phyloP scores from a whole-genome alignment of 1,284 basidiomycete genomes.

The Malassezia sympodialis region DNA sequence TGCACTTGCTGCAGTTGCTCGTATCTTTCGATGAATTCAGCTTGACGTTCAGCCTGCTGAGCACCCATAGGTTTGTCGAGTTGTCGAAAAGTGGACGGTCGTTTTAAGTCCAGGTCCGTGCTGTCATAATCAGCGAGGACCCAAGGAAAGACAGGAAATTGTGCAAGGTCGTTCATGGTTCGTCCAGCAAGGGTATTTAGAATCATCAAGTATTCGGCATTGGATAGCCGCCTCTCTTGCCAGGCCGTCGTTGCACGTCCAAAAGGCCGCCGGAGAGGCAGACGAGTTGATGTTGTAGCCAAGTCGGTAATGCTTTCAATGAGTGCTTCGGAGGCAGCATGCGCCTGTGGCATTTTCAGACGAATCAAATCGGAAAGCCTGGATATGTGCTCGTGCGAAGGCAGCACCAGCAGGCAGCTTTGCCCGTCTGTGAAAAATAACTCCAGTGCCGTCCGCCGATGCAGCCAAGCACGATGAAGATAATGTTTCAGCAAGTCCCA shows the following conservation, averaged over 20 bases:
- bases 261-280: slow-evolving; percentile 28
- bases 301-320: slow-evolving; percentile 25
- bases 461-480: slow-evolving; percentile 33
- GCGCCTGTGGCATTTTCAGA: slow-evolving; percentile 24
- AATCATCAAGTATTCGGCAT: slow-evolving; percentile 47
- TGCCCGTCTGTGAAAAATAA: slow-evolving; percentile 48
- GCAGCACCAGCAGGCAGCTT: slow-evolving; percentile 42
- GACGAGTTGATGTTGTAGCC: slow-evolving; percentile 1
- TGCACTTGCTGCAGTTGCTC: slow-evolving; percentile 63
- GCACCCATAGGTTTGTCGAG: slow-evolving; percentile 85
- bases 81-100: slow-evolving; percentile 63
- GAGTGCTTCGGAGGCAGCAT: slow-evolving; percentile 25
- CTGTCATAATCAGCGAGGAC: slow-evolving; percentile 77
- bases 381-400: slow-evolving; percentile 23
- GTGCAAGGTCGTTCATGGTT: slow-evolving; percentile 62
- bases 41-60: slow-evolving; percentile 59
- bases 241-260: slow-evolving; percentile 41
- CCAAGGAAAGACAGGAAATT: slow-evolving; percentile 90
- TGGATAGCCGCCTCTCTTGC: slow-evolving; percentile 38
- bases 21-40: slow-evolving; percentile 57
- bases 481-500: slow-evolving; percentile 27
- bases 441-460: slow-evolving; percentile 39
- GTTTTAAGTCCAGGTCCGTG: slow-evolving; percentile 60
- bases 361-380: slow-evolving; percentile 29
- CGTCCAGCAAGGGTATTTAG: slow-evolving; percentile 47